Base-by-base conservation (phyloP, 208 protist genomes). In the Trypanosoma grayi region DNA sequence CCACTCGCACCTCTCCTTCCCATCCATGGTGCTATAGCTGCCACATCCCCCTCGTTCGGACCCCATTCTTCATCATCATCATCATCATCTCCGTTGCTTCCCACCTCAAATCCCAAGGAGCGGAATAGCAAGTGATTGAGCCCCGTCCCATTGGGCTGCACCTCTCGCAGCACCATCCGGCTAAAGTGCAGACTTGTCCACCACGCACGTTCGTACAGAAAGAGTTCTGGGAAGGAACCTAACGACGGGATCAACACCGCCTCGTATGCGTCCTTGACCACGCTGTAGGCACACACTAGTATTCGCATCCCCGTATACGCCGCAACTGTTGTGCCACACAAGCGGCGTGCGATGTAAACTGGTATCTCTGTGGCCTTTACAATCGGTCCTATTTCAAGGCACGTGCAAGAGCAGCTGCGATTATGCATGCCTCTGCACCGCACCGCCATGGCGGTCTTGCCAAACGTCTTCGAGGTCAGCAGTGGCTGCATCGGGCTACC, bases 231-330 rank as follows among this genome's bases (percentile, higher is more conserved):
- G 11, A 59, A 31, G 7, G 20, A 16, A 8, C 28, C 39, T 36
- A 54, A 20, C 16, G 27, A 47, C 25, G 7, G 7, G 16, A 59
- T 2, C 18, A 25, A 40, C 25, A 58, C 24, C n/a, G 59, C 40
- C 10, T 66, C 60, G 20, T 66, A 66, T 11, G 30, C 27, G 4
- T 33, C 39, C 28, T 31, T 48, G 28, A 50, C 60, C 30, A 66
- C 24, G 6, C 50, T 8, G 43, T 66, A 66, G n/a, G 60, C 50
- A 51, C 46, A 56, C 5, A 59, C n/a, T 18, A 58, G 41, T 13
- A 58, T 31, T 10, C 30, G 37, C 24, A 41, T 18, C 16, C 51
- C 36, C 7, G 20, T 40, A 31, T 14, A 41, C 25, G 36, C 27
- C 6, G 2, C 25, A n/a, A 40, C 27, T 16, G 46, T 2, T 1